Percentiles rank a stretch among this genome's conserved stretches.
These are phyloP conservation scores for Flueggea neowawraea DNA, from an alignment of 441 rosid genomes.

Conservation along the genomic window DNA sequence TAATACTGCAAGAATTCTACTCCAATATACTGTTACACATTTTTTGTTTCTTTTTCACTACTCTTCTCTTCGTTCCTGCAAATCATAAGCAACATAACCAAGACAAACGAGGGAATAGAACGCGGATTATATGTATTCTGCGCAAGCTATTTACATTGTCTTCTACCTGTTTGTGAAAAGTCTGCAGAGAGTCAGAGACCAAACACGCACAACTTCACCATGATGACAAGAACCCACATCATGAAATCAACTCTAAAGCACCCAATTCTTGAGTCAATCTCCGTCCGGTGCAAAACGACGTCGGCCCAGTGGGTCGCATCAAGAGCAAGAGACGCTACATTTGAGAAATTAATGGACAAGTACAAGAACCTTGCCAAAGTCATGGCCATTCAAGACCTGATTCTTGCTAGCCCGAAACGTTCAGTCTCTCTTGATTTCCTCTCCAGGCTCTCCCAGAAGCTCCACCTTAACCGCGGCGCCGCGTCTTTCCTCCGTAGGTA, in stretches of 20 bases:
- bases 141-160: no score
- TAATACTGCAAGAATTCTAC: no score
- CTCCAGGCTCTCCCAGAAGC: constrained; percentile 73
- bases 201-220: not conserved
- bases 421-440: constrained; percentile 76
- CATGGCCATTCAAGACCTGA: constrained; percentile 69
- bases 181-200: not conserved
- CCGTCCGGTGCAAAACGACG: constrained; percentile 50
- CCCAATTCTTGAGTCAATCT: constrained; percentile 15
- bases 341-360: constrained; percentile 84
- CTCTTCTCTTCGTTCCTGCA: no score
- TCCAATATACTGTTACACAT: no score
- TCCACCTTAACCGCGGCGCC: constrained; percentile 81
- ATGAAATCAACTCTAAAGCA: constrained; percentile 29
- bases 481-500: constrained; percentile 64
- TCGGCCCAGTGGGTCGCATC: constrained; percentile 74
- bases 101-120: no score
- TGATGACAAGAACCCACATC: constrained; percentile 24
- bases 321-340: constrained; percentile 67
- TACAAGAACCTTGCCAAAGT: constrained; percentile 78
- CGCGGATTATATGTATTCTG: no score
- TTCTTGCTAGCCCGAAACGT: constrained; percentile 53
- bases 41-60: no score
- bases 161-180: constrained; percentile 3
- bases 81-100: no score